Evolutionary conservation across 2,329 filamentous ascomycete genomes (phyloP).

Genomic region (Dactylellina sp.): DNA sequence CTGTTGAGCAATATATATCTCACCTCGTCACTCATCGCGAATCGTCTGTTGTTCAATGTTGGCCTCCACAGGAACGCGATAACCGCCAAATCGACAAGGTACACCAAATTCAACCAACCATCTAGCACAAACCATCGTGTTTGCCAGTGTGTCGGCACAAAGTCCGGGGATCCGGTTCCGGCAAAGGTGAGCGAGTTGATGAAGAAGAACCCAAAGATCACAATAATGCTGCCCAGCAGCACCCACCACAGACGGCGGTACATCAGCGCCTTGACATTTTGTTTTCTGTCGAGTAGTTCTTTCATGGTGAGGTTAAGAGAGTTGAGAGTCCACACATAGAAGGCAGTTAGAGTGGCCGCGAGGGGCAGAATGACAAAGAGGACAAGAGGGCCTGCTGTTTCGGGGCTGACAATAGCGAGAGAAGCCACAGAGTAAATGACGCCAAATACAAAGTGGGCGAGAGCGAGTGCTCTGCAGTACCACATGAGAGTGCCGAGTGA

Average conservation of each 20-base stretch:
- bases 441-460: constrained; percentile 93
- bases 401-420: constrained; percentile 75
- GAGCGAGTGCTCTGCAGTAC: constrained; percentile 88
- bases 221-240: constrained; percentile 88
- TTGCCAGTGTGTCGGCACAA: constrained; percentile 97
- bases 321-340: constrained; percentile 99
- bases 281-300: constrained; percentile 92
- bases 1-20: constrained; percentile 3
- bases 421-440: constrained; percentile 92
- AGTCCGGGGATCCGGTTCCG: constrained; percentile 83
- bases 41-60: constrained; percentile 94
- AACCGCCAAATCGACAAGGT: constrained; percentile 91
- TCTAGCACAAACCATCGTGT: constrained; percentile 97
- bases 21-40: constrained; percentile 95
- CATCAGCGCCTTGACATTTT: constrained; percentile 92
- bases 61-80: constrained; percentile 96
- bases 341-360: constrained; percentile 90
- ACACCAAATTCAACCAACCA: constrained; percentile 96
- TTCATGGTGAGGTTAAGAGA: constrained; percentile 95
- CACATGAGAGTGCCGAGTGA: constrained; percentile 92
- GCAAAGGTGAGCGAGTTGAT: constrained; percentile 96
- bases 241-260: constrained; percentile 99
- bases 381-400: constrained; percentile 78
- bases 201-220: constrained; percentile 99
- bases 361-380: constrained; percentile 93